A percentile compares a stretch with the other conserved stretches of the same genome.
Evolutionary conservation across 73 alveolate species (phyloP).

Genomic region (Paramecium octaurelia): DNA sequence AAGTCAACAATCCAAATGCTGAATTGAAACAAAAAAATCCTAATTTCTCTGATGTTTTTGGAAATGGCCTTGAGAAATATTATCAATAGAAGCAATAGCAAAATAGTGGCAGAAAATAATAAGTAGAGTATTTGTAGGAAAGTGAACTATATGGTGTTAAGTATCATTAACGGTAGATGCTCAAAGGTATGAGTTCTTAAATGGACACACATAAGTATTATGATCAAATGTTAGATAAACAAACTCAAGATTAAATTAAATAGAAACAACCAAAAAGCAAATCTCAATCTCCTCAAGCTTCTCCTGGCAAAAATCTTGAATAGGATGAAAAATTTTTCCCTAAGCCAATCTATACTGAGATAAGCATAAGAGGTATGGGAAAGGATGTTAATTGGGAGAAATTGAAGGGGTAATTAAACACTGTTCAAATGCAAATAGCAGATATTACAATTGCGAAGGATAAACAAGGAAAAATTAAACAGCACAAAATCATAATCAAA

Average conservation of each 20-base stretch:
- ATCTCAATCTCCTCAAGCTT: not conserved
- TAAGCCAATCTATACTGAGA: not conserved
- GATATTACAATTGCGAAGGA: not conserved
- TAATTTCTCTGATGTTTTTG: conserved; percentile 28
- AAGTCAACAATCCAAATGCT: conserved; percentile 21
- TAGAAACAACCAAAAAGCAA: not conserved
- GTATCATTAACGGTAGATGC: conserved; percentile 29
- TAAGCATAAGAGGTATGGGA: conserved; percentile 11
- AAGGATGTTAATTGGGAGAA: not conserved
- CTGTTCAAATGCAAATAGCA: not conserved
- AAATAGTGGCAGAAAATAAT: not conserved
- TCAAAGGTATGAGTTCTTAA: conserved; percentile 43
- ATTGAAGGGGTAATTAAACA: not conserved
- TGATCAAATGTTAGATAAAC: not conserved
- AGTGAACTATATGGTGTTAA: conserved; percentile 6
- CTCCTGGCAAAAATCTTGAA: conserved; percentile 28
- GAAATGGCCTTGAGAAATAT: not conserved
- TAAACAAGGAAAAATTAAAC: not conserved
- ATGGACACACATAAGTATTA: conserved; percentile 38
- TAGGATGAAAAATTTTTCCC: conserved; percentile 8
- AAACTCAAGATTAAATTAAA: not conserved
- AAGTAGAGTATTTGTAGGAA: not conserved
- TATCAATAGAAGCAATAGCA: not conserved
- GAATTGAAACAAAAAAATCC: conserved; percentile 6
- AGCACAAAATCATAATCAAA: conserved; percentile 15